Evolutionary conservation across 2,329 filamentous ascomycete species (phyloP), one percentile per base, ranked within the genome.

Genomic region (Aspergillus sp.): DNA sequence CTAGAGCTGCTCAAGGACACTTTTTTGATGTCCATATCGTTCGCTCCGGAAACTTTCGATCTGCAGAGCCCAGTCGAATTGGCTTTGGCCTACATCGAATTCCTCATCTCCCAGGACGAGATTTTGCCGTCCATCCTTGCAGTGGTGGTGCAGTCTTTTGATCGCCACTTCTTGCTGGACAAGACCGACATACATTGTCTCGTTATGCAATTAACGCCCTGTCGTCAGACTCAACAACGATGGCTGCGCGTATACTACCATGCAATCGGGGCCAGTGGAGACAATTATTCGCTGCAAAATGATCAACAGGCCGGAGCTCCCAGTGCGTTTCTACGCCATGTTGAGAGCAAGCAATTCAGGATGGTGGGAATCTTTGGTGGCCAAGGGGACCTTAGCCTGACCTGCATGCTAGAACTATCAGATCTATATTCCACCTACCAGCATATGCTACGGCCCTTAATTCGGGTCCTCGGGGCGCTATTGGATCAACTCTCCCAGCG

Each of bases 361-460:
- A 4, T 58, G 3, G 47, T 58, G 48, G 56, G 54, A 3, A 49
- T 61, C 2, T 62, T 62, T 44, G 60, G 60, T 16, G 60, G 60
- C 14, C 58, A 62, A 30, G 58, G 60, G 2, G 54, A 59, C 20
- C 53, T 48, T 9, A 58, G 54, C 42, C 53, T 42, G 11, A 58
- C 57, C 4, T 62, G 58, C 16, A 26, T 58, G 4, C 36, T 55
- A 19, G 60, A 62, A 17, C 47, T 62, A 4, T 45, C 44, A 11
- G 53, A 56, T 7, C 51, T 61, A 14, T 57, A 56, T 14, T 10
- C 14, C 4, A 47, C 55, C n/a, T 62, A 62, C 30, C 42, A 50
- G n/a, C 49, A 56, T 10, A 53, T 62, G 22, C 33, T 62, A 3
- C 43, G 43, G 9, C 38, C 10, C 4, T 49, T 61, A 8, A 14